A percentile compares a stretch with the other conserved stretches of the same genome.
Evolutionary conservation across 2,329 filamentous ascomycete species (phyloP).

Genomic region (Chaetomium olivaceum): DNA sequence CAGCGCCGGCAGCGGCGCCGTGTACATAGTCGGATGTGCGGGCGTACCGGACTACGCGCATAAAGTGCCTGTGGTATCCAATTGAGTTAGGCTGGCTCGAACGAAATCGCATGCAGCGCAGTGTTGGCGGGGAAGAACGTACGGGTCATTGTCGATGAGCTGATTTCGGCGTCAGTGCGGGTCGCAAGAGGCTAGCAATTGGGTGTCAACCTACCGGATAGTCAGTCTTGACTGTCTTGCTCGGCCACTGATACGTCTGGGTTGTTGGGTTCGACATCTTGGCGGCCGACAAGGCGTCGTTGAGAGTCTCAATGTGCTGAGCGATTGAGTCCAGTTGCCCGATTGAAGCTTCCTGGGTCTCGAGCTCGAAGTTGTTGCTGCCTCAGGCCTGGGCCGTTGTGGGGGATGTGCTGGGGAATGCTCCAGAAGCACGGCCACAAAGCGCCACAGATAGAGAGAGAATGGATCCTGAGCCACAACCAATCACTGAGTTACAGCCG

Average conservation of each 20-base stretch:
- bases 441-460: background rate
- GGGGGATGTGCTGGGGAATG: background rate
- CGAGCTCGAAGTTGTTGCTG: slow-evolving; percentile 27
- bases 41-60: slow-evolving; percentile 84
- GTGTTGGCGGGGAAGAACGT: slow-evolving; percentile 45
- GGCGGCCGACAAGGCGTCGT: slow-evolving; percentile 34
- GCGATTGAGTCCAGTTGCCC: slow-evolving; percentile 21
- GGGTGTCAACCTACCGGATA: slow-evolving; percentile 69
- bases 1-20: slow-evolving; percentile 67
- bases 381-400: slow-evolving; percentile 24
- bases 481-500: too few species aligned
- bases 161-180: slow-evolving; percentile 45
- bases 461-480: too few species aligned
- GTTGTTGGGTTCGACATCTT: slow-evolving; percentile 44
- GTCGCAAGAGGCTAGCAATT: slow-evolving; percentile 28
- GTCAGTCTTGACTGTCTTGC: slow-evolving; percentile 77
- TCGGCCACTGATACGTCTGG: slow-evolving; percentile 59
- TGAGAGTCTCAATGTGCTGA: slow-evolving; percentile 26
- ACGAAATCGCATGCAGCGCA: background rate
- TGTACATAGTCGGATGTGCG: slow-evolving; percentile 78
- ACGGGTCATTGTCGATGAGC: slow-evolving; percentile 99
- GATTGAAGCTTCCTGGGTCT: slow-evolving; percentile 26
- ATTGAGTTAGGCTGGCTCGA: slow-evolving; percentile 36
- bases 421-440: background rate
- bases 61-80: slow-evolving; percentile 69